Conservation (phyloP, 768 basidiomycete species). For the Leccinum uliginosum region DNA sequence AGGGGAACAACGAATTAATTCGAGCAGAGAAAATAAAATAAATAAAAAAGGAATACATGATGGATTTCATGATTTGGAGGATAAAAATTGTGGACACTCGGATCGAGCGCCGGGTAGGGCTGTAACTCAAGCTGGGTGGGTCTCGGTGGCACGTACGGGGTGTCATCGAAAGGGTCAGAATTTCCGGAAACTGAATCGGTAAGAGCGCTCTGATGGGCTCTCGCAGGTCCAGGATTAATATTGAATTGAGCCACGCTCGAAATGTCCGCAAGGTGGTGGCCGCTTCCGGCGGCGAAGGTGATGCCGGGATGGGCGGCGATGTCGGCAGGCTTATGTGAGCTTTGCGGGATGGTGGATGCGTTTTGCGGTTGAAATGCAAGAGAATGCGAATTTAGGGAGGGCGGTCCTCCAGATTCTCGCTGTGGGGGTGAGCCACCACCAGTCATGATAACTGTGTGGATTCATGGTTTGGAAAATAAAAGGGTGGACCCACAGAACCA, state of each 20-base stretch:
- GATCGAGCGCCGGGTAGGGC: constrained; percentile 11
- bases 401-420: constrained; percentile 10
- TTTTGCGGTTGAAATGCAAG: constrained; percentile 11
- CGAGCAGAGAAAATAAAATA: neutral
- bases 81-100: constrained; percentile 7
- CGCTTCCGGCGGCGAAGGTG: constrained; percentile 12
- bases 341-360: constrained; percentile 8
- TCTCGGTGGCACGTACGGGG: constrained; percentile 30
- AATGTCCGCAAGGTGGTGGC: constrained; percentile 9
- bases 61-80: constrained; percentile 12
- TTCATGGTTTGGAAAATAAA: constrained; percentile 27
- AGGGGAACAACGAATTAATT: neutral
- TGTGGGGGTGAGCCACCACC: constrained; percentile 20
- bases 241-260: constrained; percentile 10
- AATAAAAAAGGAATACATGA: constrained; percentile 9
- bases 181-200: constrained; percentile 9
- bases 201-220: constrained; percentile 13
- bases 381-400: constrained; percentile 11
- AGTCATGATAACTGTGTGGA: constrained; percentile 23
- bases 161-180: constrained; percentile 23
- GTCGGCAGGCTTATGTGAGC: constrained; percentile 16
- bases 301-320: constrained; percentile 13
- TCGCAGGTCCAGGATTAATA: neutral
- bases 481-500: constrained; percentile 32
- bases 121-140: constrained; percentile 16